Conservation (phyloP, 176 grass and related monocot species). For the Alloteropsis semialata region DNA sequence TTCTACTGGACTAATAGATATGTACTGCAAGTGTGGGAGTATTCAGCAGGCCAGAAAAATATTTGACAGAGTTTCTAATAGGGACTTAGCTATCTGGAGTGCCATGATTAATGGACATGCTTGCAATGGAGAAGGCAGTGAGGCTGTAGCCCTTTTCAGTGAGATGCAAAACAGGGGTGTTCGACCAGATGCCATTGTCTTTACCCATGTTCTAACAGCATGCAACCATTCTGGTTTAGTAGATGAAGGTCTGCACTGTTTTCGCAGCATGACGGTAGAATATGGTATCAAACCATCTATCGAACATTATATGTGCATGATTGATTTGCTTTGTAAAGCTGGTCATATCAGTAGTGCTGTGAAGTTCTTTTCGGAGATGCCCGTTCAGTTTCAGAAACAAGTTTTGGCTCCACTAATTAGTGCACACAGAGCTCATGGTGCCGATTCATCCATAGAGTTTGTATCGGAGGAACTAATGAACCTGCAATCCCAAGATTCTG, state of each 20-base stretch:
- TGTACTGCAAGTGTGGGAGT: slow-evolving; percentile 56
- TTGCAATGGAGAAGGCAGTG: slow-evolving; percentile 46
- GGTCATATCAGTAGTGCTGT: slow-evolving; percentile 37
- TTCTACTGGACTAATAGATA: slow-evolving; percentile 47
- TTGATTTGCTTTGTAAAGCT: slow-evolving; percentile 62
- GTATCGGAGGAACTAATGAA: slow-evolving; percentile 35
- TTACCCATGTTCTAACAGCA: slow-evolving; percentile 58
- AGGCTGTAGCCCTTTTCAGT: slow-evolving; percentile 46
- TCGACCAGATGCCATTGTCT: slow-evolving; percentile 60
- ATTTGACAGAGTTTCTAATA: slow-evolving; percentile 45
- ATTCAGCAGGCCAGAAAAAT: slow-evolving; percentile 54
- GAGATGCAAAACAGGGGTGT: slow-evolving; percentile 54
- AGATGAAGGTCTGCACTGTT: slow-evolving; percentile 54
- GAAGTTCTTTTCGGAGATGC: slow-evolving; percentile 46
- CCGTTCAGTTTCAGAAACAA: slow-evolving; percentile 40
- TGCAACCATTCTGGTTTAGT: slow-evolving; percentile 65
- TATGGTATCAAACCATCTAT: slow-evolving; percentile 49
- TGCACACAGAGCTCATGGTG: slow-evolving; percentile 35
- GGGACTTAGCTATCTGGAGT: slow-evolving; percentile 68
- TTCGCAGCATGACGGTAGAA: slow-evolving; percentile 43
- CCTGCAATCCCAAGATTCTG: slow-evolving; percentile 37
- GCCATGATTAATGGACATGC: slow-evolving; percentile 71
- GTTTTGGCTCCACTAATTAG: slow-evolving; percentile 47
- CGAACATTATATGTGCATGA: slow-evolving; percentile 70
- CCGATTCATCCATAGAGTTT: slow-evolving; percentile 33